Base-by-base conservation (phyloP, 1,284 basidiomycete genomes). In the Rhodotorula sp. region DNA sequence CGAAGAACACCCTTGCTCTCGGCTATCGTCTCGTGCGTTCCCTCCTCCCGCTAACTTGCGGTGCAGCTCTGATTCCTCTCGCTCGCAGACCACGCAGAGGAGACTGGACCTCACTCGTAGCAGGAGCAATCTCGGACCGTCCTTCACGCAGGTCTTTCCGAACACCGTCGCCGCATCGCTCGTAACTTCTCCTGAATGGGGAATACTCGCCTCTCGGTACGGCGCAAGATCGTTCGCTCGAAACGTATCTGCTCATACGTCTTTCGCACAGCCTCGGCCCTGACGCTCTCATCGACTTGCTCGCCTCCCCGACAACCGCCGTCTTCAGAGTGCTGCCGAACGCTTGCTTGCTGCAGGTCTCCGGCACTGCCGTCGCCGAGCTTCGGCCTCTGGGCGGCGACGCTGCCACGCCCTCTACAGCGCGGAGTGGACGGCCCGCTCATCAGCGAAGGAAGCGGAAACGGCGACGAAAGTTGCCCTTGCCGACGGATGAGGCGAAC, bases 341-440 rank as follows among this genome's bases (percentile, higher is more conserved):
- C 73, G 86, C 85, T n/a, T 93, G 89, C 76, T 84, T 89, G 22
- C 89, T 88, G 70, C 92, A 94, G 79, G 78, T 93, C 68, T 86
- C 87, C 0, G 92, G 92, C 4, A 82, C 84, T 46, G 87, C 88
- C 3, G 77, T 94, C 16, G 81, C 87, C 24, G 82, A 86, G 64
- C 71, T 83, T 22, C 76, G 77, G 8, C 65, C 70, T 11, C 59
- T 81, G 81, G 26, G 56, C 13, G 24, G 47, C 9, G 11, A 20
- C 15, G 20, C 10, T 11, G 26, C n/a, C 9, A 7, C 3, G 8
- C 22, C 30, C 28, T 11, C 47, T 56, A 20, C 48, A 47, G 57
- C 40, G 20, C 34, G 28, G 26, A 10, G 22, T 51, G n/a, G 50
- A 16, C 44, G 67, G 31, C 28, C 47, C 6, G 47, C 28, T 1